phyloP scores from a whole-genome alignment of 305 asterid species.

The Salvia sclarea region DNA sequence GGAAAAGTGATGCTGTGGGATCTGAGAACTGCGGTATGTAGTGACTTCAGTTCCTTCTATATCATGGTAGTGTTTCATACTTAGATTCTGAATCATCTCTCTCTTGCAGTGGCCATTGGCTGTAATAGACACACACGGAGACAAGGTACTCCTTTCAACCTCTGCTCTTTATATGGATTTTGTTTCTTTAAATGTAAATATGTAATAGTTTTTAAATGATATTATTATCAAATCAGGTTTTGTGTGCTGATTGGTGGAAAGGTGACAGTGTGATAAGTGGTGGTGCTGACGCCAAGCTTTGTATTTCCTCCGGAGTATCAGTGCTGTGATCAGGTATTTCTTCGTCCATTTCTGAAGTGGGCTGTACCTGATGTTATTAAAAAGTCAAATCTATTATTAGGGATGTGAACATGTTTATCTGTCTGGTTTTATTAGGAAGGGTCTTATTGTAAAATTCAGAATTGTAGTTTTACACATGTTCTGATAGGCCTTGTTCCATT shows the following conservation, averaged over 20 bases:
- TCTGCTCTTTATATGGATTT: not conserved
- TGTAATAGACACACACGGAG: constrained; percentile 71
- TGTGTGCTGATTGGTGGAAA: constrained; percentile 95
- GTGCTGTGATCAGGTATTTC: constrained; percentile 51
- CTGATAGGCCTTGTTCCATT: not conserved
- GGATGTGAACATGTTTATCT: not conserved
- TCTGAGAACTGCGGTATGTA: constrained; percentile 83
- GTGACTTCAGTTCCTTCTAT: constrained; percentile 21
- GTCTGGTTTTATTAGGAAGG: not conserved
- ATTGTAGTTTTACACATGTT: not conserved
- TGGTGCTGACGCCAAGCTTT: constrained; percentile 81
- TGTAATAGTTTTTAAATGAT: constrained; percentile 17
- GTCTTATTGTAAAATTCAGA: not conserved
- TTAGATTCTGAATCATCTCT: constrained; percentile 26
- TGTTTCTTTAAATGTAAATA: not conserved
- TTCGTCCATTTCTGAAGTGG: constrained; percentile 3
- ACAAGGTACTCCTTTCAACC: constrained; percentile 60
- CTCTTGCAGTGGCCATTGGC: constrained; percentile 82
- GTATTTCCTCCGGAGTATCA: constrained; percentile 70
- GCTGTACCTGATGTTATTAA: not conserved
- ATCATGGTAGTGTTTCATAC: constrained; percentile 16
- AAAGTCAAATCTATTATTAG: not conserved
- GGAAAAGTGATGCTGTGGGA: constrained; percentile 99
- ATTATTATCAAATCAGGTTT: constrained; percentile 51
- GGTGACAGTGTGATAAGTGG: constrained; percentile 74